Evolutionary conservation across 2,329 filamentous ascomycete genomes (phyloP).

Genomic region (Pseudogymnoascus sp.): DNA sequence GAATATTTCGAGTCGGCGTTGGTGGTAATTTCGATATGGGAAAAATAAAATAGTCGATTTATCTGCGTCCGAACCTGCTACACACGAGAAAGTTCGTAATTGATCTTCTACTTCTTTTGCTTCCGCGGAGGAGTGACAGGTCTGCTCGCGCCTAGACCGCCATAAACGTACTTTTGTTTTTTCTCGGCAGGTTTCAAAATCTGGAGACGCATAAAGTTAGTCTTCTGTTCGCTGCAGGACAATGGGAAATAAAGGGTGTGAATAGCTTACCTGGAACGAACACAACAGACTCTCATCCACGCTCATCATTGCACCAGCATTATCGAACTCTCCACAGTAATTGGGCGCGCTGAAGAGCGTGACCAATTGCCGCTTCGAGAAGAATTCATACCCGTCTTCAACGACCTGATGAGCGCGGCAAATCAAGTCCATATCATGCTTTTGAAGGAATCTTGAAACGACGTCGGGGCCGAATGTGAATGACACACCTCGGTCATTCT

Average conservation of each 20-base stretch:
- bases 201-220: conserved; percentile 38
- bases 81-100: conserved; percentile 64
- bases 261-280: conserved; percentile 79
- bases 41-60: conserved; percentile 33
- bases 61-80: conserved; percentile 96
- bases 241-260: background rate
- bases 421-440: conserved; percentile 99
- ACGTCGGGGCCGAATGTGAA: conserved; percentile 98
- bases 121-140: conserved; percentile 65
- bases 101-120: conserved; percentile 62
- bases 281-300: conserved; percentile 97
- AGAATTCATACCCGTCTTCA: conserved; percentile 99
- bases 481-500: conserved; percentile 96
- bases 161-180: conserved; percentile 99
- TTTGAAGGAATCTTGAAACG: conserved; percentile 93
- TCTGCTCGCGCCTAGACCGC: conserved; percentile 62
- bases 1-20: conserved; percentile 2
- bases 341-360: conserved; percentile 97
- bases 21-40: conserved; percentile 1
- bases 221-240: background rate
- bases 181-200: conserved; percentile 99
- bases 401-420: conserved; percentile 98
- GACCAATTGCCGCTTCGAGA: conserved; percentile 94
- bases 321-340: conserved; percentile 99
- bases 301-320: conserved; percentile 99